These are phyloP conservation scores for Cornus controversa DNA, from an alignment of 148 eudicot genomes.

Conservation along the genomic window DNA sequence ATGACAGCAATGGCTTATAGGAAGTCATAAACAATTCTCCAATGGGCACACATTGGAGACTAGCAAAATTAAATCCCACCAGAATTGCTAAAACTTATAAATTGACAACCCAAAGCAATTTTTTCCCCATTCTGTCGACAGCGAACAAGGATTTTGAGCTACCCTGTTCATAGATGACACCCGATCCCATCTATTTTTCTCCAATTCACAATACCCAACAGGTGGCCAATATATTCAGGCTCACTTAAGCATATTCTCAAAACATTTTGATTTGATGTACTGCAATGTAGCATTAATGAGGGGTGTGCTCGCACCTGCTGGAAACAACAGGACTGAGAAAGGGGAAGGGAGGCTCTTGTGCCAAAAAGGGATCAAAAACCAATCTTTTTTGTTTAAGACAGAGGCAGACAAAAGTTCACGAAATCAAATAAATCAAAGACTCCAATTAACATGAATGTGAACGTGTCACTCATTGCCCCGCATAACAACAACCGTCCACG, in stretches of 20 bases:
- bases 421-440: neutral
- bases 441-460: conserved; percentile 2
- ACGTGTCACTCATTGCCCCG: neutral
- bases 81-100: neutral
- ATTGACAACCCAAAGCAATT: conserved; percentile 7
- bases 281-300: conserved; percentile 2
- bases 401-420: neutral
- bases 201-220: neutral
- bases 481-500: conserved; percentile 4
- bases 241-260: neutral
- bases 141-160: conserved; percentile 9
- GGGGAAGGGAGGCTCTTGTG: neutral
- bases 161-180: conserved; percentile 6
- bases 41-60: conserved; percentile 41
- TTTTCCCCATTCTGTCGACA: conserved; percentile 9
- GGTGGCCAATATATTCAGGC: conserved; percentile 2
- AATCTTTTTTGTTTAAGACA: no score
- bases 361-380: neutral
- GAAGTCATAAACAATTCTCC: conserved; percentile 61
- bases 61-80: conserved; percentile 16
- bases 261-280: neutral
- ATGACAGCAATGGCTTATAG: conserved; percentile 39
- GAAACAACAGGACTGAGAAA: neutral
- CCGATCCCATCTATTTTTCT: neutral
- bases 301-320: no score